Conservation (phyloP, 2,329 filamentous ascomycete genomes). For the Verticillium klebahnii region DNA sequence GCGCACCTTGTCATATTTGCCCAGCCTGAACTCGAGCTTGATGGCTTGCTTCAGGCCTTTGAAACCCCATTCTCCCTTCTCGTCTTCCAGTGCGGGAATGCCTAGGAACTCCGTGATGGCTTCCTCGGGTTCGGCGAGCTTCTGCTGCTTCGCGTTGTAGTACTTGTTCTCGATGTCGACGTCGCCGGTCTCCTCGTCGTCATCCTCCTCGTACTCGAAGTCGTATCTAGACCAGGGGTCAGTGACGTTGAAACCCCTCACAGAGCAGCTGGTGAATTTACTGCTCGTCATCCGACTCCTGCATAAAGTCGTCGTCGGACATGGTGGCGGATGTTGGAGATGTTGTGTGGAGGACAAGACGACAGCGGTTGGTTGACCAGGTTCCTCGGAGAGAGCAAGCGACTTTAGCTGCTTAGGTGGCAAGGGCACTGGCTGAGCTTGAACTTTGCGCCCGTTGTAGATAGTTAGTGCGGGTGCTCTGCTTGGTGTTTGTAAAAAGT, state of each 20-base stretch:
- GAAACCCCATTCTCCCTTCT: slow-evolving; percentile 98
- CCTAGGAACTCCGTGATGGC: slow-evolving; percentile 91
- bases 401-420: not conserved
- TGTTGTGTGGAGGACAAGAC: slow-evolving; percentile 94
- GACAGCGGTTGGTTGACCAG: slow-evolving; percentile 42
- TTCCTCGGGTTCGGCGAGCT: slow-evolving; percentile 77
- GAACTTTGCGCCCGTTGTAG: no score
- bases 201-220: slow-evolving; percentile 94
- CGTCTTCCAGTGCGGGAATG: slow-evolving; percentile 75
- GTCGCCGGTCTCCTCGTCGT: slow-evolving; percentile 82
- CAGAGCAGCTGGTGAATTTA: slow-evolving; percentile 14
- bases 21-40: slow-evolving; percentile 92
- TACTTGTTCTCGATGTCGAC: slow-evolving; percentile 99
- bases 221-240: slow-evolving; percentile 58
- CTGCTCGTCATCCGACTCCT: slow-evolving; percentile 43
- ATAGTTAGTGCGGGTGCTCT: not conserved
- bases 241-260: not conserved
- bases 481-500: not conserved
- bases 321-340: slow-evolving; percentile 56
- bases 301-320: slow-evolving; percentile 50
- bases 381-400: no score
- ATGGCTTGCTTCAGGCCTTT: slow-evolving; percentile 97
- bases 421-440: not conserved
- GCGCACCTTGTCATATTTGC: slow-evolving; percentile 73
- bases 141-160: slow-evolving; percentile 98